Base-by-base conservation (phyloP, 2,329 filamentous ascomycete species). In the Leptographium radiaticola region DNA sequence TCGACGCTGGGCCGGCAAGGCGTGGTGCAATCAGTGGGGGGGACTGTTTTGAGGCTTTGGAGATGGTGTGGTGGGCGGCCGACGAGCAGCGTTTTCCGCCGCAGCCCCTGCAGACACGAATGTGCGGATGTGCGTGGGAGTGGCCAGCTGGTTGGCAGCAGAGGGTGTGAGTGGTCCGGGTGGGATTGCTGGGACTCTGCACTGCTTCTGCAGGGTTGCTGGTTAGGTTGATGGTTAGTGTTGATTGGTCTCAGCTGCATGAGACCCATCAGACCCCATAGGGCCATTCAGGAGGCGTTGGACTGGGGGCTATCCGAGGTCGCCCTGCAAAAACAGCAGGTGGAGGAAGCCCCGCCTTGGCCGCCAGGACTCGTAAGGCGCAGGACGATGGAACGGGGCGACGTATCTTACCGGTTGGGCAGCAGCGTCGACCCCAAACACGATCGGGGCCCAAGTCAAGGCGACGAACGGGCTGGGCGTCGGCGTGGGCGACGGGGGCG, bases 211-310 rank as follows among this genome's bases (percentile, higher is more conserved):
- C 25, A 25, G 25, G 25, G 25, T 59, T 58, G 56, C 53, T 60
- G 59, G 60, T 53, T 53, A 54, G 50, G 53, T 51, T 49, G 51
- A 53, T 55, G 48, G 54, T 55, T 55, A 54, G 57, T 53, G 53
- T 50, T 59, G 55, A 58, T 57, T 58, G 58, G 58, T 49, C 40
- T 49, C 55, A 55, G 50, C 51, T 58, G 57, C 58, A 58, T 56
- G 55, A 47, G 42, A 33, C 45, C 25, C 25, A 25, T 25, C 5
- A 25, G 25, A 25, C 25, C 25, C 25, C 25, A 33, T 38, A 39
- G 42, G n/a, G 20, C 43, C 44, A n/a, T 46, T 46, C 42, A 43
- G 39, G 39, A 31, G 47, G 34, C 25, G 10, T 38, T 8, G 20
- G 36, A 11, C 16, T 10, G 7, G 39, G 25, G 46, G 51, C 48